Evolutionary conservation across 192 early-diverging fungal species (phyloP), one percentile per base, ranked within the genome.

Genomic region (Pilaira anomala): DNA sequence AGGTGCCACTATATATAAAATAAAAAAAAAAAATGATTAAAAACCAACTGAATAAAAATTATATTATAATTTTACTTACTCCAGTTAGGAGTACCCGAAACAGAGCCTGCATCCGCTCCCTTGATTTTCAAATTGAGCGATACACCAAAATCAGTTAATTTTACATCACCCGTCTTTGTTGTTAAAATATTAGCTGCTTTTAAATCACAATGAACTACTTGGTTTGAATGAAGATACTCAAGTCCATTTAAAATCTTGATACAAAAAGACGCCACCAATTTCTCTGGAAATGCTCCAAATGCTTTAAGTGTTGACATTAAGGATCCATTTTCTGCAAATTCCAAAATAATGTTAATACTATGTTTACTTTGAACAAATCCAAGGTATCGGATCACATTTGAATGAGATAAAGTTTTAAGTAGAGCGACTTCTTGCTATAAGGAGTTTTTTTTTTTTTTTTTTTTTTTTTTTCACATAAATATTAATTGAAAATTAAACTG

Each of bases 121-220:
- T 78, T 78, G 61, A 86, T 76, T 75, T 88, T 88, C 19, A 96
- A 83, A 48, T 95, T 93, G 30, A 91, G 80, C 16, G 94, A 92
- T 9, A 98, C 94, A 39, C 96, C 96, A 81, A 98, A 98, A 67
- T 98, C 96, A 0, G 93, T 88, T 29, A 98, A 78, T 70, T 98
- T 98, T 4, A 96, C 93, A 68, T 93, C 87, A 1, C 95, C 96
- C 26, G 87, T 87, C 65, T 98, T 98, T n/a, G 96, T 98, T 0
- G 93, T 92, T 42, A 98, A 71, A 50, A 98, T 92, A 73, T 98
- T 98, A 48, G 95, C 94, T 2, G 92, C 94, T 74, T 98, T 98
- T 22, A 98, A 71, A 71, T 98, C 97, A 59, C 93, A 87, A 75
- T 98, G 97, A n/a, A 92, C 90, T 7, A 92, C 90, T 53, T 91